Base-by-base conservation (phyloP, 306 rosid genomes). In the Medicago ruthenica region DNA sequence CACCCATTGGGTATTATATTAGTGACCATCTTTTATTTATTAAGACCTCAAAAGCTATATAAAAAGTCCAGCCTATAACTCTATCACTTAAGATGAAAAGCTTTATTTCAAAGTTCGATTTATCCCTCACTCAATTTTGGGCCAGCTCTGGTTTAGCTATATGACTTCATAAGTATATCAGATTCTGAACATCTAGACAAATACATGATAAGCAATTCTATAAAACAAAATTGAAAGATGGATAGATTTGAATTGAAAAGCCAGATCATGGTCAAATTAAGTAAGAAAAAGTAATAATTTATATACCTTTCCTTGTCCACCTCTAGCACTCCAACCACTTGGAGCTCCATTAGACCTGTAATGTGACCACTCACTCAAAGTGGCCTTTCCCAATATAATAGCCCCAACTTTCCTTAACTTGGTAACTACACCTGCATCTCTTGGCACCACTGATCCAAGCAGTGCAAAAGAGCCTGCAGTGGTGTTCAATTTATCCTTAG, bases 321-420 rank as follows among this genome's bases (percentile, higher is more conserved):
- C 87, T 74, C 90, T 81, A 9, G 85, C 89, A 58, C 57, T 79
- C 93, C 93, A 87, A 62, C 92, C 93, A 67, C n/a, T 39, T 0
- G 88, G 88, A 9, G 76, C 75, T 0, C 0, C 4, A 27, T 0
- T 1, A 0, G 87, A 68, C 61, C 91, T 80, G 8, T 4, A 14
- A 59, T 79, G 0, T 18, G 88, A 62, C 97, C 97, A 89, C 81
- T 91, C 90, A 11, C 84, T 81, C 42, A 91, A 40, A 13, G 65
- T 89, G 11, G 92, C 89, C 80, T 86, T 91, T 13, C 97, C 97
- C 36, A 91, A 58, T 2, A 91, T 86, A 70, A 91, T 63, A 8
- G 97, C 97, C 8, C 97, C 97, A 37, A 87, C 86, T 73, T 75
- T 70, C 74, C 93, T 91, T 69, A 91, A 61, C 87, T 48, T 87